A percentile compares a stretch with the other conserved stretches of the same genome.
Evolutionary conservation across 345 rosid genomes (phyloP).

Genomic region (Gossypium thurberi): DNA sequence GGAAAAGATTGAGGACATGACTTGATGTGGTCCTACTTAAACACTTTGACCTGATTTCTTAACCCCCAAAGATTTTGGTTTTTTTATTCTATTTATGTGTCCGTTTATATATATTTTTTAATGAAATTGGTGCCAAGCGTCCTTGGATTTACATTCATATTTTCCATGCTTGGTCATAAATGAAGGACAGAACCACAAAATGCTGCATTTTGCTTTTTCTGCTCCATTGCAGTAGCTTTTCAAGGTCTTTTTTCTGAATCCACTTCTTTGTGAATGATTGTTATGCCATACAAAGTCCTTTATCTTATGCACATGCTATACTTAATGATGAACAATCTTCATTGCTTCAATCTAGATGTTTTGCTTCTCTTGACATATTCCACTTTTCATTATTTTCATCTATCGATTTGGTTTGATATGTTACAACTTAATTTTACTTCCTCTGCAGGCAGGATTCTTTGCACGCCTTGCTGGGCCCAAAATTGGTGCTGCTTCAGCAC

Average conservation of each 20-base stretch:
- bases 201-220: conserved; percentile 5
- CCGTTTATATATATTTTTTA: not conserved
- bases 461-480: conserved; percentile 58
- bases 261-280: not conserved
- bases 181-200: not conserved
- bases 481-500: conserved; percentile 67
- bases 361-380: conserved; percentile 5
- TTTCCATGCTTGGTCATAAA: not conserved
- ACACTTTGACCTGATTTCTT: not conserved
- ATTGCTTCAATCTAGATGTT: not conserved
- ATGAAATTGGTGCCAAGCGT: not conserved
- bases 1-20: too few relatives aligned
- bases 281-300: not conserved
- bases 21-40: too few relatives aligned
- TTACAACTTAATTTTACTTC: conserved; percentile 1
- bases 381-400: not conserved
- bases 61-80: not conserved
- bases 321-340: not conserved
- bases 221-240: not conserved
- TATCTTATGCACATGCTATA: not conserved
- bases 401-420: not conserved
- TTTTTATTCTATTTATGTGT: not conserved
- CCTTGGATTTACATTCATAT: not conserved
- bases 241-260: not conserved
- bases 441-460: conserved; percentile 71